Evolutionary conservation across 176 grass and related monocot genomes (phyloP), one percentile per base, ranked within the genome.

Genomic region (Paspalum vaginatum): DNA sequence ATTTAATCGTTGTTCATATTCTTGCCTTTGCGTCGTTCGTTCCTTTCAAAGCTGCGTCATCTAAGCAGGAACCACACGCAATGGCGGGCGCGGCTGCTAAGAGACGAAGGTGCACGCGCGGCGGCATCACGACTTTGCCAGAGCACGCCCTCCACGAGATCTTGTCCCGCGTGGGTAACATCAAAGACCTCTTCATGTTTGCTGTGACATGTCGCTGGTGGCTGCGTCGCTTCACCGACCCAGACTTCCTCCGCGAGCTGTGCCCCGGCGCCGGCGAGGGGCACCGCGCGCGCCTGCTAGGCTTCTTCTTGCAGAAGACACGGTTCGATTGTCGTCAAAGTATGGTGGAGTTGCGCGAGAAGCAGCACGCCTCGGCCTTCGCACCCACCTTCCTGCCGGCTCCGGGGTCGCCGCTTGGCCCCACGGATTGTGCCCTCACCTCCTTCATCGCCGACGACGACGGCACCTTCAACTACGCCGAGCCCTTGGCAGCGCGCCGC

Each of bases 211-310:
- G 63, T 50, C 63, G 39, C 0, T 14, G n/a, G 63, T 68, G 63
- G 63, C 50, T 79, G 5, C 18, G 5, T 20, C 38, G 3, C 10
- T 21, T 67, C 66, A 15, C 43, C 43, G 11, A 69, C 10, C 61
- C 49, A 15, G 13, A 8, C 50, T 80, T 80, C 64, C 77, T 80
- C 64, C 21, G 10, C 15, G 38, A 39, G 3, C 77, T 80, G 5
- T 68, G 4, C 1, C 22, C 15, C 37, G 39, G 39, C 13, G 4
- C 24, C 4, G 76, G 48, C 24, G 25, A 37, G 8, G 74, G 21
- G 8, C 60, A 78, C 76, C 27, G 32, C 12, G 15, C 9, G 5
- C 65, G 41, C 65, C 20, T 68, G 11, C 41, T 45, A 1, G 65
- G 65, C 42, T 45, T 24, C 75, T 54, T 79, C 61, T 55, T 43